These are phyloP conservation scores for Pyrrhoderma lamaoense DNA, from an alignment of 1,284 basidiomycete species.

Conservation along the genomic window DNA sequence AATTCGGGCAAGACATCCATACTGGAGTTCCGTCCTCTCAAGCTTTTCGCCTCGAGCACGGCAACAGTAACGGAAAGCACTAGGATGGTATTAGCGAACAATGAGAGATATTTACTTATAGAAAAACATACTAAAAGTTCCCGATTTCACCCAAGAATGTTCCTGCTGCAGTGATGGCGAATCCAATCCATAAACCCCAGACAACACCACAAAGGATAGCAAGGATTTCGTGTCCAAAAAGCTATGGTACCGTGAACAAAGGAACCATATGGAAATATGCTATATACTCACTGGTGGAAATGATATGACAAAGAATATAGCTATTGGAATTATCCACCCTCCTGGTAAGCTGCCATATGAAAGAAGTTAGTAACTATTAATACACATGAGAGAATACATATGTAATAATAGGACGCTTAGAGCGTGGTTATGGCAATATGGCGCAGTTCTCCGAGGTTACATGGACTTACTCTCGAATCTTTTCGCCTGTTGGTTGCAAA, in stretches of 20 bases:
- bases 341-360: conserved; percentile 23
- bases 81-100: conserved; percentile 14
- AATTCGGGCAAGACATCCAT: conserved; percentile 55
- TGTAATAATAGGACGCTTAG: background rate
- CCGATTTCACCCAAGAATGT: conserved; percentile 30
- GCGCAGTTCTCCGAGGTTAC: background rate
- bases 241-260: conserved; percentile 26
- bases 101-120: background rate
- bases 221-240: conserved; percentile 75
- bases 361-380: background rate
- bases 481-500: conserved; percentile 48
- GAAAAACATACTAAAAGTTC: conserved; percentile 27
- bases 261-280: conserved; percentile 19
- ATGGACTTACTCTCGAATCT: conserved; percentile 35
- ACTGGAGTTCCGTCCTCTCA: conserved; percentile 50
- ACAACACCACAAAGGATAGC: conserved; percentile 72
- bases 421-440: background rate
- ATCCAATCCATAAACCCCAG: conserved; percentile 63
- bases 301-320: conserved; percentile 32
- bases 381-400: background rate
- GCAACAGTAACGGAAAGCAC: conserved; percentile 42
- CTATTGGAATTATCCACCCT: conserved; percentile 46
- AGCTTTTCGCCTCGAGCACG: conserved; percentile 43
- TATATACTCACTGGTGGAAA: conserved; percentile 31
- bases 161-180: conserved; percentile 32